Conservation (phyloP, 495 filamentous ascomycete species). For the Neurospora sp. region DNA sequence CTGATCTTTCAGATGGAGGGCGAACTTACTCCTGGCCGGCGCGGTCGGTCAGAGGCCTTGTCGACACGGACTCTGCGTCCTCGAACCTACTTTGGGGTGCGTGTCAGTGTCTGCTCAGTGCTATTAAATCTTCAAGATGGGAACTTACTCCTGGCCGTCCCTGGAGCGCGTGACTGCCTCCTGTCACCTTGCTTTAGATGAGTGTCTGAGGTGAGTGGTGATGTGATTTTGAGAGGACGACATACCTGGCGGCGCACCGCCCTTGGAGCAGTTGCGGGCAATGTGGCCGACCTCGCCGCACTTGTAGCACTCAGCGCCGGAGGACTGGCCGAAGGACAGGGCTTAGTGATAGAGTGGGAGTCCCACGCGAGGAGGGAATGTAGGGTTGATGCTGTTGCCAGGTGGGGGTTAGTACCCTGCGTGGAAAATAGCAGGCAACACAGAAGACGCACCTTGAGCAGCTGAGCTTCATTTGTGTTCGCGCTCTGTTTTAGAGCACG, state of each 20-base stretch:
- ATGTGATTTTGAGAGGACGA: no score
- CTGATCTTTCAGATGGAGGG: no score
- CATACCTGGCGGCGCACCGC: slow-evolving; percentile 13
- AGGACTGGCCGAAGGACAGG: slow-evolving; percentile 33
- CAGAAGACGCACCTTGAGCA: background rate
- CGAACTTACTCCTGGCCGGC: background rate
- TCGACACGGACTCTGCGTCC: background rate
- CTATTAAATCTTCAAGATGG: background rate
- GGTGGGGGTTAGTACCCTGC: background rate
- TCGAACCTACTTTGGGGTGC: background rate
- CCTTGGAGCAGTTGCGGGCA: slow-evolving; percentile 84
- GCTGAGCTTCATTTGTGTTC: background rate
- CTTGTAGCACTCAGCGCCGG: slow-evolving; percentile 82
- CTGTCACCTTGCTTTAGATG: no score
- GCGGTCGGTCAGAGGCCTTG: background rate
- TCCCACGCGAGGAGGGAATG: background rate
- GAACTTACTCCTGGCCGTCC: background rate
- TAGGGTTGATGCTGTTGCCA: background rate
- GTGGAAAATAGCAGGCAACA: background rate
- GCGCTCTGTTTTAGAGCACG: background rate
- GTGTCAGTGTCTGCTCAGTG: background rate
- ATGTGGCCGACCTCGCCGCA: slow-evolving; percentile 97
- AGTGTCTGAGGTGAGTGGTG: no score
- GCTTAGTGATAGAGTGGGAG: background rate
- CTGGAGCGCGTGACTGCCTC: background rate